phyloP scores from a whole-genome alignment of 2,329 filamentous ascomycete genomes.

The Ophiostoma piceae region DNA sequence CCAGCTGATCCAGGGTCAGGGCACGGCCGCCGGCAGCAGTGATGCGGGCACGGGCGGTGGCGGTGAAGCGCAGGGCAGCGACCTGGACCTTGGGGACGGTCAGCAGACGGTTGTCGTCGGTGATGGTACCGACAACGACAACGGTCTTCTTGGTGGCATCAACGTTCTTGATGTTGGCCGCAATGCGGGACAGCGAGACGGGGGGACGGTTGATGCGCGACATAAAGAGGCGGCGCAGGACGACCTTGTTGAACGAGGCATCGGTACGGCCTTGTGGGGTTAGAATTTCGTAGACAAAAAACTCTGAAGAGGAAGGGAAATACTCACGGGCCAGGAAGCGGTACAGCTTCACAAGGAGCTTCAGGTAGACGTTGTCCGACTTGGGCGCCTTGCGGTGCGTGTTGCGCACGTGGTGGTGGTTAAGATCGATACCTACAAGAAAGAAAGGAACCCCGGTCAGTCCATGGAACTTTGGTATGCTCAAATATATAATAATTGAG shows the following conservation, averaged over 20 bases:
- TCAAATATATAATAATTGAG: slow-evolving; percentile 40
- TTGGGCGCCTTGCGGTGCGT: slow-evolving; percentile 91
- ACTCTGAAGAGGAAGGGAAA: slow-evolving; percentile 20
- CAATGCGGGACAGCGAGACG: slow-evolving; percentile 89
- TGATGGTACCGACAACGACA: slow-evolving; percentile 90
- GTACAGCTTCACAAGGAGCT: slow-evolving; percentile 97
- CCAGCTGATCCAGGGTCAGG: slow-evolving; percentile 95
- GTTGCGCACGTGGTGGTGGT: slow-evolving; percentile 62
- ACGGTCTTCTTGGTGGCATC: slow-evolving; percentile 73
- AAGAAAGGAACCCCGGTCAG: slow-evolving; percentile 45
- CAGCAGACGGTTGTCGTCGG: slow-evolving; percentile 93
- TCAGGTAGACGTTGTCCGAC: slow-evolving; percentile 97
- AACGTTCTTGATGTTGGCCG: slow-evolving; percentile 60
- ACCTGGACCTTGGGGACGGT: slow-evolving; percentile 87
- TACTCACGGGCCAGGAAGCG: slow-evolving; percentile 90
- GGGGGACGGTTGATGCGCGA: slow-evolving; percentile 97
- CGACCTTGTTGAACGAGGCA: slow-evolving; percentile 96
- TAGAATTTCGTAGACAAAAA: not conserved
- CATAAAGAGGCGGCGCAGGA: slow-evolving; percentile 96
- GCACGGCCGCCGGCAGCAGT: slow-evolving; percentile 88
- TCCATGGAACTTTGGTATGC: slow-evolving; percentile 56
- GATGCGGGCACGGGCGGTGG: slow-evolving; percentile 91
- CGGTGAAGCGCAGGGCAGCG: slow-evolving; percentile 93
- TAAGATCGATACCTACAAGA: slow-evolving; percentile 64
- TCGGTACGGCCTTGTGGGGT: slow-evolving; percentile 75